Evolutionary conservation across 352 stramenopile species (phyloP).

Genomic region (Pythium coloratum): DNA sequence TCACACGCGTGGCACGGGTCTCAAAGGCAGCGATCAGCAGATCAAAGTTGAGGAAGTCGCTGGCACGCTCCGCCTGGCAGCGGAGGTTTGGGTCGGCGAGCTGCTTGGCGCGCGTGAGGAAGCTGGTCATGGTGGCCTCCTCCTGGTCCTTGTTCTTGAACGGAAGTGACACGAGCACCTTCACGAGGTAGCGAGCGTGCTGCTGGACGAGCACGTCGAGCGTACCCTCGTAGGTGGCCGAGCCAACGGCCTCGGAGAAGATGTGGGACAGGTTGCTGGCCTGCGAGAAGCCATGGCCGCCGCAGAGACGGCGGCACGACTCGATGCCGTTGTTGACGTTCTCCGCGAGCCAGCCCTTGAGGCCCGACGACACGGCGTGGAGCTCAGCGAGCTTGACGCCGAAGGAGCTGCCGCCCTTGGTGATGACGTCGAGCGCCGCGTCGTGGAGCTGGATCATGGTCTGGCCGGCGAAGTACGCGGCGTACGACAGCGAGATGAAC

Average conservation of each 20-base stretch:
- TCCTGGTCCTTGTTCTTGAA: slow-evolving; percentile 15
- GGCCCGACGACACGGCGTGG: slow-evolving; percentile 51
- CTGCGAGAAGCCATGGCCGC: slow-evolving; percentile 27
- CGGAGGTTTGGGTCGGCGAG: slow-evolving; percentile 33
- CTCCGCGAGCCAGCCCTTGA: slow-evolving; percentile 55
- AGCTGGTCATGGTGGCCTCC: slow-evolving; percentile 18
- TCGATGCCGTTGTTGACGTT: slow-evolving; percentile 48
- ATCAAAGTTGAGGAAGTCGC: slow-evolving; percentile 39
- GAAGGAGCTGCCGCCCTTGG: slow-evolving; percentile 34
- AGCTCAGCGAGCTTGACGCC: slow-evolving; percentile 44
- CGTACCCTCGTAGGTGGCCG: slow-evolving; percentile 66
- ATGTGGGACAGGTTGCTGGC: slow-evolving; percentile 34
- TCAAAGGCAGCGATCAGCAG: slow-evolving; percentile 45
- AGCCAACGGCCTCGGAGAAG: slow-evolving; percentile 44
- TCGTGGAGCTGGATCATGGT: slow-evolving; percentile 38
- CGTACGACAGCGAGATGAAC: slow-evolving; percentile 48
- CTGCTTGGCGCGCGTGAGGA: slow-evolving; percentile 38
- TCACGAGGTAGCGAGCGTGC: slow-evolving; percentile 59
- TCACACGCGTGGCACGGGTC: slow-evolving; percentile 33
- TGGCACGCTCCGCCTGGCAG: slow-evolving; percentile 31
- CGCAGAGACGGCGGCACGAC: slow-evolving; percentile 43
- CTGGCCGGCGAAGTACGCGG: slow-evolving; percentile 34
- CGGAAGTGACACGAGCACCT: slow-evolving; percentile 32
- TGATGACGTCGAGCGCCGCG: slow-evolving; percentile 34
- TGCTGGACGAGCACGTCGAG: slow-evolving; percentile 74